Evolutionary conservation across 306 rosid genomes (phyloP).

Genomic region (Begonia loranthoides): DNA sequence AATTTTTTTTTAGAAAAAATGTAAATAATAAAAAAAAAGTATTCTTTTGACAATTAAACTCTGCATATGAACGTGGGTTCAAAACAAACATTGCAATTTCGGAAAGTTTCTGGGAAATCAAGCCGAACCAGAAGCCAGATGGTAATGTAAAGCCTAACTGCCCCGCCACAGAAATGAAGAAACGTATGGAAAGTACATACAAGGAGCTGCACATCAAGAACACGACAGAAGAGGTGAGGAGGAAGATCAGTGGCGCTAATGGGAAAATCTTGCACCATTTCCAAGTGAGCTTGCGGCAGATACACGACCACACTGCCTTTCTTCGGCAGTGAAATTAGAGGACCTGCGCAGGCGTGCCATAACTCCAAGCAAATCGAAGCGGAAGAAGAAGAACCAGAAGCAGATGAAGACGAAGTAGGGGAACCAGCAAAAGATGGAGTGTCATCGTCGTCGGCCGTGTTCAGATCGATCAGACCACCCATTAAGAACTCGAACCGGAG

Average conservation of each 20-base stretch:
- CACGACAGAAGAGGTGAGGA: slow-evolving; percentile 88
- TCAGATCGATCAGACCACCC: slow-evolving; percentile 93
- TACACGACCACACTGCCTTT: slow-evolving; percentile 79
- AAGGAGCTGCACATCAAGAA: slow-evolving; percentile 84
- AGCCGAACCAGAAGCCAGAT: slow-evolving; percentile 5
- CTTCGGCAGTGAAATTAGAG: slow-evolving; percentile 76
- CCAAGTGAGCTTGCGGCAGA: slow-evolving; percentile 88
- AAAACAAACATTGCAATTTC: slow-evolving; percentile 1
- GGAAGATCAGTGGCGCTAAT: slow-evolving; percentile 48
- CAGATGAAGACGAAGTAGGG: slow-evolving; percentile 37
- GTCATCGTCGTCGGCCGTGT: slow-evolving; percentile 86
- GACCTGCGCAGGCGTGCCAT: slow-evolving; percentile 99
- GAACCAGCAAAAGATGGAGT: slow-evolving; percentile 45
- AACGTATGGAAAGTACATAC: slow-evolving; percentile 23
- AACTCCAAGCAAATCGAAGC: slow-evolving; percentile 79
- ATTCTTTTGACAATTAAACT: not conserved
- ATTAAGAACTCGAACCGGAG: slow-evolving; percentile 13
- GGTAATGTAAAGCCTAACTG: slow-evolving; percentile 5
- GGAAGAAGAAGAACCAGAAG: slow-evolving; percentile 17
- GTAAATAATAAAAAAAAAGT: slow-evolving; percentile 5
- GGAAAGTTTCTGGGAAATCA: slow-evolving; percentile 9
- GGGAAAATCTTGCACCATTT: slow-evolving; percentile 60
- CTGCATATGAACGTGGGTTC: no score
- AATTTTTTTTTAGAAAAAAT: no score
- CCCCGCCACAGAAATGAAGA: slow-evolving; percentile 4